Evolutionary conservation across 805 yeast species (phyloP), one percentile per base, ranked within the genome.

Genomic region (Yamadazyma phyllophila): DNA sequence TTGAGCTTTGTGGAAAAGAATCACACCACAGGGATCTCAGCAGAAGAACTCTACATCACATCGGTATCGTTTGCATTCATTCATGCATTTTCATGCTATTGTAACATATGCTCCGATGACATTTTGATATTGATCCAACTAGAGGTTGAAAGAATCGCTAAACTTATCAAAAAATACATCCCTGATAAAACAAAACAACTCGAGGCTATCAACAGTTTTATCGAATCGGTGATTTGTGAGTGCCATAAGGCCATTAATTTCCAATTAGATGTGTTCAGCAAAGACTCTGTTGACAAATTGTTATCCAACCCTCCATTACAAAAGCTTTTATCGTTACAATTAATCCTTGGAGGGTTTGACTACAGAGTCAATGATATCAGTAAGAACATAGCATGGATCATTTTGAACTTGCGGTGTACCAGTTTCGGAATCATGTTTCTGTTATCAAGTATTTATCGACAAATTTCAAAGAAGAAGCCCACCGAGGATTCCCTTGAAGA

Each of bases 231-330:
- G 2, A 59, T 85, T 13, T 70, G 77, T 44, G 96, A 89, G 58
- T 73, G 83, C 2, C 95, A 88, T 58, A 66, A 82, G n/a, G 82
- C 94, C 0, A 76, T 89, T 49, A 85, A 81, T 56, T 82, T 88
- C 55, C 80, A 82, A 27, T 71, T 88, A 44, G 87, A 85, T 57
- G 60, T 64, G 0, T 79, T 81, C 39, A 76, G 82, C 7, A 79
- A 81, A 44, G 96, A 88, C 45, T 85, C 83, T 40, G 81, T 85
- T 2, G 96, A 88, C 56, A 82, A 83, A 56, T 69, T 88, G 49
- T 65, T 88, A 33, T 83, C 83, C 14, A 83, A 82, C 55, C 92
- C 92, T 10, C 89, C 94, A 1, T 69, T 87, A 43, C 96, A 88
- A 57, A 76, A 85, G 43, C 65, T 89, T 39, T 64, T 88, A 30